Base-by-base conservation (phyloP, 129 eudicot genomes). In the Tagetes patula region DNA sequence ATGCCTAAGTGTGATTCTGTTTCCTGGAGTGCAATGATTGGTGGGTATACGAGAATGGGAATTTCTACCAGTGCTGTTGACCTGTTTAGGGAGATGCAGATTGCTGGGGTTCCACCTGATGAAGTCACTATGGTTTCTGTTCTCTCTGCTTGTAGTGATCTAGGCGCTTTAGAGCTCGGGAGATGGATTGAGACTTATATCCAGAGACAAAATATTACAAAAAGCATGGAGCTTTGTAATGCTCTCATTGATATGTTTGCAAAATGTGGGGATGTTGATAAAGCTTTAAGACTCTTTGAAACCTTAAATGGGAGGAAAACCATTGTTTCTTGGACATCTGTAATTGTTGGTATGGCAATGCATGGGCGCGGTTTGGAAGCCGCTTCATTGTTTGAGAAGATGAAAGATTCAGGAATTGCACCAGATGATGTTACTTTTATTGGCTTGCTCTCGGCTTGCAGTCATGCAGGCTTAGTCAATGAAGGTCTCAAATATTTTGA, bases 211-310 rank as follows among this genome's bases (percentile, higher is more conserved):
- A 75, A 82, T 52, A 50, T 91, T 60, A 73, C 69, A 5, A 86
- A 82, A 71, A 82, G 83, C 60, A 74, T 69, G 54, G 89, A 86
- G 80, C 86, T 91, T 67, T 73, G 82, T 67, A 88, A 88, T 70
- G 88, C 97, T 0, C 82, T 88, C 1, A 85, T 91, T 38, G 97
- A 85, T 53, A 91, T 88, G 97, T 91, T 80, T 84, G 95, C 95
- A 0, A 89, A 92, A 61, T 89, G 96, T 58, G 96, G 96, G 13
- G 89, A 89, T 71, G 81, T 89, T 14, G 96, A 85, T 73, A 81
- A 71, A 59, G 97, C 89, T 1, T 47, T 89, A 56, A 80, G 79
- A 58, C 42, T 89, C 72, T 92, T 92, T 64, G 58, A 69, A 65
- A 48, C 49, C 40, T 82, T 89, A 80, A n/a, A 73, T 38, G 60